Percentiles rank a stretch among this genome's conserved stretches.
phyloP scores from a whole-genome alignment of 371 early-diverging fungal genomes.

The Mortierella sp. region DNA sequence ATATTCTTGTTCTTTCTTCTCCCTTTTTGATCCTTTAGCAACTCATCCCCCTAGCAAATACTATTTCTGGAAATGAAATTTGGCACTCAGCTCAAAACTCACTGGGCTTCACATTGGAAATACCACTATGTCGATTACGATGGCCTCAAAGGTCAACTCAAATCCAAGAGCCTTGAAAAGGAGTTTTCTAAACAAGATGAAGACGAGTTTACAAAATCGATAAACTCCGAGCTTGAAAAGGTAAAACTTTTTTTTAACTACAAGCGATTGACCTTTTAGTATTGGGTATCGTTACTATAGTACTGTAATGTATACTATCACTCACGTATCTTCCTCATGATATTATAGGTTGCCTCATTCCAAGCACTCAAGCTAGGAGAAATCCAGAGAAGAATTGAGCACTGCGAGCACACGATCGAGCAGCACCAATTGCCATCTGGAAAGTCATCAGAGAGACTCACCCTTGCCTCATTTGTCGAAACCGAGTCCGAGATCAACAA shows the following conservation, averaged over 20 bases:
- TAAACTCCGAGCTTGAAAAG: conserved; percentile 89
- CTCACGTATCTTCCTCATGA: not conserved
- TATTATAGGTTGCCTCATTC: conserved; percentile 81
- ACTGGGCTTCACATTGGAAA: conserved; percentile 77
- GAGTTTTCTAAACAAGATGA: conserved; percentile 77
- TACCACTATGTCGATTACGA: conserved; percentile 91
- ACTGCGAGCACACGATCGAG: conserved; percentile 83
- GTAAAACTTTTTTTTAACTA: conserved; percentile 49
- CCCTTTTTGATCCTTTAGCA: not conserved
- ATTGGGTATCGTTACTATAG: not conserved
- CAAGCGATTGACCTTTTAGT: no score
- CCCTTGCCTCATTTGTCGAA: conserved; percentile 47
- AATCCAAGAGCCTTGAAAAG: conserved; percentile 49
- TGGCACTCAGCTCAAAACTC: conserved; percentile 74
- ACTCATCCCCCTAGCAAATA: not conserved
- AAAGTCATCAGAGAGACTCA: conserved; percentile 63
- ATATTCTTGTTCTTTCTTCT: not conserved
- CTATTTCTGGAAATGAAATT: conserved; percentile 78
- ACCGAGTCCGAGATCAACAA: conserved; percentile 82
- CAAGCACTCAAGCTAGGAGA: conserved; percentile 83
- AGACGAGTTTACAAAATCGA: conserved; percentile 75
- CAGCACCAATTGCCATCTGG: conserved; percentile 63
- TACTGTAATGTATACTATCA: not conserved
- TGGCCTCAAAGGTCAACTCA: conserved; percentile 79
- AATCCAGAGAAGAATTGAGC: conserved; percentile 82